phyloP scores from a whole-genome alignment of 1,284 basidiomycete genomes.

The Inonotus obliquus region DNA sequence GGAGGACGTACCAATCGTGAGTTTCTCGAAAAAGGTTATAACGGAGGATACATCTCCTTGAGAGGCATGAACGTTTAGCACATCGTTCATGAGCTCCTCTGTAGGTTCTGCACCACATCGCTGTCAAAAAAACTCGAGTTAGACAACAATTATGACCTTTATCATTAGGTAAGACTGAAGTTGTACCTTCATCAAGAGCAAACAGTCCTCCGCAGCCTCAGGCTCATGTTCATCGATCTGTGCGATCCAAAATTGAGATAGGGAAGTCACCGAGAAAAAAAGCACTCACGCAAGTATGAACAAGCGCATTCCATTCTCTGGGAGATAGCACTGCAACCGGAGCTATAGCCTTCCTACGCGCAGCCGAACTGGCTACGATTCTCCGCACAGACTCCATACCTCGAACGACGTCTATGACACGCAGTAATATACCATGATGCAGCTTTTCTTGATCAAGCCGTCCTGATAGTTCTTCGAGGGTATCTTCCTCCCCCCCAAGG shows the following conservation, averaged over 20 bases:
- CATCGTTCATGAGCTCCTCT: constrained; percentile 37
- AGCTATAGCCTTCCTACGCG: background rate
- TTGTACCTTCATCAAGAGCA: constrained; percentile 50
- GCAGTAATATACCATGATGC: constrained; percentile 11
- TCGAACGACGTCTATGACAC: constrained; percentile 5
- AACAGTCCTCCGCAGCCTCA: constrained; percentile 30
- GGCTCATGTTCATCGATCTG: constrained; percentile 35
- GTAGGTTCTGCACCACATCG: constrained; percentile 35
- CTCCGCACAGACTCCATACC: constrained; percentile 3
- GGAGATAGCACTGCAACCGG: constrained; percentile 40
- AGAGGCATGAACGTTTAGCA: constrained; percentile 47
- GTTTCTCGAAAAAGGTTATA: constrained; percentile 42
- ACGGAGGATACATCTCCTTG: constrained; percentile 41
- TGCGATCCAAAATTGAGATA: background rate
- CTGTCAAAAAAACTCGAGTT: constrained; percentile 23
- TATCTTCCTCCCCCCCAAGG: background rate
- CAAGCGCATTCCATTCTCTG: constrained; percentile 49
- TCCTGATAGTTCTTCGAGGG: background rate
- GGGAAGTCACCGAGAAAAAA: constrained; percentile 18
- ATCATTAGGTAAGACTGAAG: background rate
- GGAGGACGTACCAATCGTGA: constrained; percentile 36
- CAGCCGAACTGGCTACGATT: background rate
- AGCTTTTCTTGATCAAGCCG: constrained; percentile 1
- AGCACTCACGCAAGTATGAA: constrained; percentile 32
- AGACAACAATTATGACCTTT: background rate